Conservation (phyloP, 805 yeast species). For the Cyberlindnera xylosilytica region DNA sequence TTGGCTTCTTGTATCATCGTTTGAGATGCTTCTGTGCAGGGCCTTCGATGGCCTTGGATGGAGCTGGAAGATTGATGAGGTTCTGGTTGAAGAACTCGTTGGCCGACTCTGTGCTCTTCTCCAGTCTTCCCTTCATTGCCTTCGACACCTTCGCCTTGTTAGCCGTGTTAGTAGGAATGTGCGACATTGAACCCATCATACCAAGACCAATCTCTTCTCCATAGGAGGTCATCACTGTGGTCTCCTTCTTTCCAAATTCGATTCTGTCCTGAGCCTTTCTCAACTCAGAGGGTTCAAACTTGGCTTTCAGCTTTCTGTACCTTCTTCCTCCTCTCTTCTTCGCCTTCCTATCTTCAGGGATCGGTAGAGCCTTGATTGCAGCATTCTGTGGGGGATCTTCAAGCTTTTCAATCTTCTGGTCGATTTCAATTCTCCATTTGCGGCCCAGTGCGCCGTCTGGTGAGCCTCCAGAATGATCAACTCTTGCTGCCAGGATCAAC, state of each 20-base stretch:
- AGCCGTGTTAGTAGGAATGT: conserved; percentile 35
- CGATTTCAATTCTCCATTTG: conserved; percentile 58
- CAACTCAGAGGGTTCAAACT: conserved; percentile 75
- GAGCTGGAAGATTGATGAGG: conserved; percentile 17
- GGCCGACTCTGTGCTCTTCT: conserved; percentile 4
- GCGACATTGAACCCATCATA: conserved; percentile 40
- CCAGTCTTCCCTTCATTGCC: conserved; percentile 50
- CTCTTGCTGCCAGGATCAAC: conserved; percentile 74
- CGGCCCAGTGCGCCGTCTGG: conserved; percentile 53
- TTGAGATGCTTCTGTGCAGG: conserved; percentile 8
- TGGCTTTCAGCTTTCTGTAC: conserved; percentile 75
- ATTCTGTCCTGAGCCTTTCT: conserved; percentile 81
- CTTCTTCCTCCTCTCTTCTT: conserved; percentile 86
- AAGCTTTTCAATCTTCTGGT: conserved; percentile 62
- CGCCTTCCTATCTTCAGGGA: conserved; percentile 67
- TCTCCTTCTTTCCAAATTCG: conserved; percentile 77
- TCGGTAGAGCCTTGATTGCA: conserved; percentile 61
- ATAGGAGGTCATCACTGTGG: conserved; percentile 53
- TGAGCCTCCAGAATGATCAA: conserved; percentile 53
- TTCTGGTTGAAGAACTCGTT: conserved; percentile 23
- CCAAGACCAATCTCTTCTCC: conserved; percentile 87
- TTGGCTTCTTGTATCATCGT: not conserved
- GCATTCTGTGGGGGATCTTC: conserved; percentile 71
- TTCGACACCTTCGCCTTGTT: conserved; percentile 61
- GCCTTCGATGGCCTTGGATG: conserved; percentile 4